Conservation (phyloP, 306 rosid genomes). For the Sphenostylis stenocarpa region DNA sequence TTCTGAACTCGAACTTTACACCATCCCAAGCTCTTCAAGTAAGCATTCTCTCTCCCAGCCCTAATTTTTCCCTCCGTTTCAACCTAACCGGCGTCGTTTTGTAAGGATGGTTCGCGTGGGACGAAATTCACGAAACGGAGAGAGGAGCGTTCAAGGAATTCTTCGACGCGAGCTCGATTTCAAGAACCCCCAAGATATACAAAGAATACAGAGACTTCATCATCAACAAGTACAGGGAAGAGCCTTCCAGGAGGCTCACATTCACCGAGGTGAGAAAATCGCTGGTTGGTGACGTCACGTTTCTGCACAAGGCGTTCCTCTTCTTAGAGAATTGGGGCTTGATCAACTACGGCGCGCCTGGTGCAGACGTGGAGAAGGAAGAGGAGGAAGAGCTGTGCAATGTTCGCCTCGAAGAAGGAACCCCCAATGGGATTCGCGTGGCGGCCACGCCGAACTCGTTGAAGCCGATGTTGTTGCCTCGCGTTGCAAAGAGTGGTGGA, state of each 20-base stretch:
- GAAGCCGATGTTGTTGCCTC: conserved; percentile 56
- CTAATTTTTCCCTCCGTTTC: not conserved
- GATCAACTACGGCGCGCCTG: conserved; percentile 61
- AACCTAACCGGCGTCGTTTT: conserved; percentile 22
- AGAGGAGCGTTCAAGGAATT: conserved; percentile 59
- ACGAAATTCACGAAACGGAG: conserved; percentile 86
- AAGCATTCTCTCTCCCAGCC: conserved; percentile 40
- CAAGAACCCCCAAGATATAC: conserved; percentile 74
- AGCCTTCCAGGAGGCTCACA: conserved; percentile 74
- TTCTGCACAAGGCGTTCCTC: conserved; percentile 73
- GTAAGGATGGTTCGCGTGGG: conserved; percentile 95
- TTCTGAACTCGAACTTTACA: conserved; percentile 89
- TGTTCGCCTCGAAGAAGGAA: conserved; percentile 72
- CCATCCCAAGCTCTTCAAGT: conserved; percentile 89
- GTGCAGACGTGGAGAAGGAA: conserved; percentile 4
- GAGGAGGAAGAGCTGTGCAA: conserved; percentile 42
- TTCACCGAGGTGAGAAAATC: conserved; percentile 88
- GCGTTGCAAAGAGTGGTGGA: conserved; percentile 22
- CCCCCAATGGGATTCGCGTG: conserved; percentile 81
- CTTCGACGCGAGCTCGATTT: conserved; percentile 68
- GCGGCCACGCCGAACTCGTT: conserved; percentile 74
- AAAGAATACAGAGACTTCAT: conserved; percentile 86
- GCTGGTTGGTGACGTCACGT: conserved; percentile 78
- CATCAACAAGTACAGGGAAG: conserved; percentile 85
- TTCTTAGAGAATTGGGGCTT: conserved; percentile 77